Percentiles rank a stretch among this genome's conserved stretches.
phyloP scores from a whole-genome alignment of 371 early-diverging fungal species.

The Thermomucor indicae-seudaticae region DNA sequence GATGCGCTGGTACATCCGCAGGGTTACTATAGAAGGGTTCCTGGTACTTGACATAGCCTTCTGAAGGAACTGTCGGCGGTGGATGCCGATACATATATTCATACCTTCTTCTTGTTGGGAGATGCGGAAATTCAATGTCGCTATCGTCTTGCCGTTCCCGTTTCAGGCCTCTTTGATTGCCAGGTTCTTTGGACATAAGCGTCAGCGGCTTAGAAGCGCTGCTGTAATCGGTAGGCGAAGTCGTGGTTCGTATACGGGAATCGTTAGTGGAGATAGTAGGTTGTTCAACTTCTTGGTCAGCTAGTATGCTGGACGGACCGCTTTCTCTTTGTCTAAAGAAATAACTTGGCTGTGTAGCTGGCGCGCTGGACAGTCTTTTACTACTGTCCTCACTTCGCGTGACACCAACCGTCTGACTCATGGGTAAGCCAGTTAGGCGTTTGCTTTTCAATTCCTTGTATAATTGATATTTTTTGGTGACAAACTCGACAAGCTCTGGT shows the following conservation, averaged over 20 bases:
- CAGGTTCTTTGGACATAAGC: background rate
- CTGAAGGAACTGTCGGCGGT: slow-evolving; percentile 15
- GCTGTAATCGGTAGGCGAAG: background rate
- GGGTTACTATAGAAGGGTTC: slow-evolving; percentile 65
- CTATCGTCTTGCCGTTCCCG: too few species aligned
- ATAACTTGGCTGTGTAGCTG: background rate
- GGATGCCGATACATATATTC: slow-evolving; percentile 16
- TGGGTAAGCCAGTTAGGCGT: too few species aligned
- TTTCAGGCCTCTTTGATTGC: background rate
- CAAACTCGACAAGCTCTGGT: background rate
- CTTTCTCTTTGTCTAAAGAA: too few species aligned
- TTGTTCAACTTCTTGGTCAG: background rate
- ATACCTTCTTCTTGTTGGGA: too few species aligned
- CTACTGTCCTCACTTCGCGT: background rate
- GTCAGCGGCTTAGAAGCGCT: background rate
- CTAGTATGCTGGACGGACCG: too few species aligned
- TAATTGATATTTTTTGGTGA: too few species aligned
- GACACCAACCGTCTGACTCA: too few species aligned
- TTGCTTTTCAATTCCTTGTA: background rate
- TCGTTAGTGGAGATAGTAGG: too few species aligned
- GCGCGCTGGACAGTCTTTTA: background rate
- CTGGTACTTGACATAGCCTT: slow-evolving; percentile 32
- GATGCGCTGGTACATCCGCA: slow-evolving; percentile 45
- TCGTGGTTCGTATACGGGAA: background rate
- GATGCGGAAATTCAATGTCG: too few species aligned